Evolutionary conservation across 352 stramenopile genomes (phyloP), one percentile per base, ranked within the genome.

Genomic region (Elongisporangium undulatum): DNA sequence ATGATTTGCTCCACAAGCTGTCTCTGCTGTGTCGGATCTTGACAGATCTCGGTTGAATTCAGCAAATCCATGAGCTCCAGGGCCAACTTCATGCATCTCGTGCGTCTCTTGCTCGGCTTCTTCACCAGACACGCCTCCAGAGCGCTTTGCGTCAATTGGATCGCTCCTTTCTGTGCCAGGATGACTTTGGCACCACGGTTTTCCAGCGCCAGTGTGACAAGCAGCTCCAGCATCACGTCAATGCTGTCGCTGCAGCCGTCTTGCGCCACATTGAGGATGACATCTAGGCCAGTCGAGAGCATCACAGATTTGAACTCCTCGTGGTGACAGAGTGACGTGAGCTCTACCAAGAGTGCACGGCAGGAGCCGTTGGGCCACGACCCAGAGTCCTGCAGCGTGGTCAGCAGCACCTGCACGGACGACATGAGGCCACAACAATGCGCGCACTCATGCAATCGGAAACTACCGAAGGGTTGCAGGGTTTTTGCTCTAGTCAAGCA

Each of bases 181-280:
- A 58, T 41, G 2, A 21, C 16, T 23, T 71, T 66, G 19, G 58
- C 62, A 2, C 56, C 39, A 3, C 59, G 24, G 9, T 68, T 71
- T 21, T 76, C 70, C 19, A 72, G 45, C 22, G 71, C 17, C 17
- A 89, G 62, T 45, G 70, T 34, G 29, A 61, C 57, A 0, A 89
- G 52, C 19, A 89, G 45, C 66, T 86, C 72, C 21, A 89, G 54
- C 41, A 86, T 59, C 53, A 71, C 55, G n/a, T 77, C 72, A 1
- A 77, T 49, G 39, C 62, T 50, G 41, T 75, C 67, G 3, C 38
- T 15, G 10, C 19, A 39, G 0, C 57, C 51, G 19, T 65, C 61
- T 41, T 34, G 16, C 24, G 57, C 63, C 52, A 67, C 62, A 23
- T 48, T 55, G 55, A 82, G 53, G 23, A 86, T 61, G 24, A 55